Conservation (phyloP, 305 asterid genomes). For the Fraxinus nigra region DNA sequence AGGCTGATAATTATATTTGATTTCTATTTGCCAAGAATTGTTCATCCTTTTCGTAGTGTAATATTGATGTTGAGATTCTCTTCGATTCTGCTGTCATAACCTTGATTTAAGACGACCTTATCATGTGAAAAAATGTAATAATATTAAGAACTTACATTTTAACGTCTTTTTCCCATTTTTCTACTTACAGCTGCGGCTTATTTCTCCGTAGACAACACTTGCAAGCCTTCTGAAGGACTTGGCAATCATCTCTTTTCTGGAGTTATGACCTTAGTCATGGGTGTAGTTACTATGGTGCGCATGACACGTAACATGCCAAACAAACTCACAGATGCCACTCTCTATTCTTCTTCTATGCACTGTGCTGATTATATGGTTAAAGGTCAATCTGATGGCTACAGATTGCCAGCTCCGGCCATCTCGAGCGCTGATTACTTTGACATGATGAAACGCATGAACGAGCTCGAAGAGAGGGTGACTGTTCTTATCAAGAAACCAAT, state of each 20-base stretch:
- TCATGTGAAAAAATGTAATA: not conserved
- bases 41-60: not conserved
- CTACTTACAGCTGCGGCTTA: conserved; percentile 30
- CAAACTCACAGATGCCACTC: conserved; percentile 68
- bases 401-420: conserved; percentile 41
- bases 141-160: not conserved
- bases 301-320: conserved; percentile 85
- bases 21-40: not conserved
- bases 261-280: conserved; percentile 75
- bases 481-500: conserved; percentile 42
- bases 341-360: conserved; percentile 54
- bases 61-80: not conserved
- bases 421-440: conserved; percentile 56
- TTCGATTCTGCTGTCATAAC: not conserved
- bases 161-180: not conserved
- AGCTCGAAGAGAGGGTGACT: conserved; percentile 65
- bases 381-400: conserved; percentile 29
- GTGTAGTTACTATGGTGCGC: conserved; percentile 74
- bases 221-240: conserved; percentile 36
- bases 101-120: not conserved
- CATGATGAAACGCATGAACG: conserved; percentile 79
- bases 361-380: conserved; percentile 43
- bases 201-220: conserved; percentile 34
- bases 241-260: conserved; percentile 67
- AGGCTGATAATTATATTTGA: not conserved